phyloP scores from a whole-genome alignment of 1,284 basidiomycete species.

The Leccinum subatratum region DNA sequence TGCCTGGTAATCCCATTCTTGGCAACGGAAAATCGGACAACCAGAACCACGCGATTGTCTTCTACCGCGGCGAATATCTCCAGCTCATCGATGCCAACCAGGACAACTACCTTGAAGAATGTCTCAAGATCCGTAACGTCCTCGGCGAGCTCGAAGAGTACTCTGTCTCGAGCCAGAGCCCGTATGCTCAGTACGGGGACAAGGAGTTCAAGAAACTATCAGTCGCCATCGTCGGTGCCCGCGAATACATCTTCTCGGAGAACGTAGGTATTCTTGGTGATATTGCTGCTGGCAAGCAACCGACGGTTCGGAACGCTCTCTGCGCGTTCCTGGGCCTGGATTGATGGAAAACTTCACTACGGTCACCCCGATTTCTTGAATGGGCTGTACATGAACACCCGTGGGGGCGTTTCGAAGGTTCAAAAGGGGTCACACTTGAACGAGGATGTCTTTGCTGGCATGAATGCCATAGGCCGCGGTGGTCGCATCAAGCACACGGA shows the following conservation, averaged over 20 bases:
- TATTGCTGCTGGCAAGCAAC: constrained; percentile 85
- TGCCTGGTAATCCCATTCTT: constrained; percentile 97
- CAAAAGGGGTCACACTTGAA: constrained; percentile 98
- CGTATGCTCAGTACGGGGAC: constrained; percentile 85
- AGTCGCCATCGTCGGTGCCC: too few relatives aligned
- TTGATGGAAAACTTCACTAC: constrained; percentile 98
- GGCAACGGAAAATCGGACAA: constrained; percentile 99
- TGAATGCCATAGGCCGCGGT: constrained; percentile 96
- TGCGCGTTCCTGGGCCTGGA: constrained; percentile 92
- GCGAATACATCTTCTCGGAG: too few relatives aligned
- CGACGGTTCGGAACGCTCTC: constrained; percentile 97
- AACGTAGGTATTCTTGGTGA: too few relatives aligned
- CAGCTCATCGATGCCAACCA: constrained; percentile 99
- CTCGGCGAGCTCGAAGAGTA: constrained; percentile 98
- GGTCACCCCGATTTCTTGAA: constrained; percentile 99
- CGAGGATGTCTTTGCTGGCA: constrained; percentile 99
- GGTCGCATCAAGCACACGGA: constrained; percentile 99
- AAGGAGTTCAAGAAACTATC: constrained; percentile 69
- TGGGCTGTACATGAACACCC: constrained; percentile 96
- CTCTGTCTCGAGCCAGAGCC: constrained; percentile 78
- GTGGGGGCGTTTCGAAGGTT: constrained; percentile 97
- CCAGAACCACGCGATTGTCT: constrained; percentile 99
- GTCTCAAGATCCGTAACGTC: constrained; percentile 98
- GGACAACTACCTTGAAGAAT: constrained; percentile 99
- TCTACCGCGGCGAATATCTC: constrained; percentile 97